phyloP scores from a whole-genome alignment of 1,139 yeast species.

The Hyphopichia fennica region DNA sequence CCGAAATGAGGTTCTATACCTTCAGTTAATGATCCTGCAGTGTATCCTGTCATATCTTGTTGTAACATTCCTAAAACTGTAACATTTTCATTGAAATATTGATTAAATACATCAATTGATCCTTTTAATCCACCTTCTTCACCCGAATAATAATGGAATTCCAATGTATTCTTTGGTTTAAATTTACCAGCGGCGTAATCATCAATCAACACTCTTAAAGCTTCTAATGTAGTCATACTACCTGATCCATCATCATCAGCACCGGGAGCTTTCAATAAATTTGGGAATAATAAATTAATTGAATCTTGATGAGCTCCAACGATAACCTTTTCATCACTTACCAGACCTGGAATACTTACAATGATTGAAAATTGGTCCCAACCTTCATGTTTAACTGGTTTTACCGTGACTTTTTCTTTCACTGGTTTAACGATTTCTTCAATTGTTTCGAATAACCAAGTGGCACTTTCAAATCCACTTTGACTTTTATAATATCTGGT shows the following conservation, averaged over 20 bases:
- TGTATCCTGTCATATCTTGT: conserved; percentile 94
- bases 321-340: conserved; percentile 48
- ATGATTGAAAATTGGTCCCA: conserved; percentile 49
- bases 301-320: conserved; percentile 94
- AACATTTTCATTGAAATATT: conserved; percentile 46
- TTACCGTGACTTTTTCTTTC: conserved; percentile 24
- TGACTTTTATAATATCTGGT: conserved; percentile 81
- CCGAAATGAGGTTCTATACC: conserved; percentile 77
- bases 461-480: conserved; percentile 68
- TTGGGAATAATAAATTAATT: conserved; percentile 72
- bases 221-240: conserved; percentile 74
- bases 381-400: conserved; percentile 34
- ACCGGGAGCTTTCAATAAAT: conserved; percentile 77
- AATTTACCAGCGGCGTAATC: conserved; percentile 35
- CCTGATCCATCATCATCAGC: conserved; percentile 97
- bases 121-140: conserved; percentile 95
- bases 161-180: conserved; percentile 70
- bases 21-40: conserved; percentile 52
- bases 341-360: conserved; percentile 39
- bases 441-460: conserved; percentile 64
- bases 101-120: conserved; percentile 71
- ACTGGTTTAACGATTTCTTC: conserved; percentile 43
- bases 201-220: conserved; percentile 60
- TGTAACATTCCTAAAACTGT: conserved; percentile 82
- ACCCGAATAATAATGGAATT: conserved; percentile 93